Evolutionary conservation across 495 filamentous ascomycete genomes (phyloP).

Genomic region (Penicillium angulare): DNA sequence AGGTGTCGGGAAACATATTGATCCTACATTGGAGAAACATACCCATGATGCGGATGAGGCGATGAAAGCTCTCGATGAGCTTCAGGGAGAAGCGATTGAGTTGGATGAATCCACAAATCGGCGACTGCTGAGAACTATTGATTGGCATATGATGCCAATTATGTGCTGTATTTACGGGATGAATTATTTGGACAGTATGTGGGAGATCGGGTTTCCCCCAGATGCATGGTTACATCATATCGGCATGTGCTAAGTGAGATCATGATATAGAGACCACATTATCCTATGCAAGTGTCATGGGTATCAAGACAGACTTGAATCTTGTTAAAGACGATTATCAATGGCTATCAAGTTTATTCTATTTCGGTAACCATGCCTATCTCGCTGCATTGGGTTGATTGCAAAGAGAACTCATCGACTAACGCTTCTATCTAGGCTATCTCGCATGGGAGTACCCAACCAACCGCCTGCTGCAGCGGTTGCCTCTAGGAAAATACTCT

Average conservation of each 20-base stretch:
- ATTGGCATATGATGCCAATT: conserved; percentile 61
- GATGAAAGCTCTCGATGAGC: conserved; percentile 52
- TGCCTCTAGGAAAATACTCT: conserved; percentile 61
- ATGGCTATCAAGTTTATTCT: conserved; percentile 59
- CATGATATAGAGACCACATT: conserved; percentile 53
- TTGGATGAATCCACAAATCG: conserved; percentile 58
- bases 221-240: neutral
- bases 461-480: conserved; percentile 55
- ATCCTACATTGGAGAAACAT: conserved; percentile 47
- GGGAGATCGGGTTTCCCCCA: too few relatives aligned
- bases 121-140: conserved; percentile 55
- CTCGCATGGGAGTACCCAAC: conserved; percentile 66
- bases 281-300: conserved; percentile 64
- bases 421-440: conserved; percentile 40
- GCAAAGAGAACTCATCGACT: too few relatives aligned
- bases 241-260: too few relatives aligned
- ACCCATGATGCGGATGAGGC: conserved; percentile 61
- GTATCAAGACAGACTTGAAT: conserved; percentile 50
- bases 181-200: conserved; percentile 60
- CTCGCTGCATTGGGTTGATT: too few relatives aligned
- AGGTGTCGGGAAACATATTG: conserved; percentile 15
- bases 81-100: conserved; percentile 46
- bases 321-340: conserved; percentile 46
- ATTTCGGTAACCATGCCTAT: conserved; percentile 46
- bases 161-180: conserved; percentile 63